phyloP scores from a whole-genome alignment of 371 early-diverging fungal genomes.

The Blakeslea trispora region DNA sequence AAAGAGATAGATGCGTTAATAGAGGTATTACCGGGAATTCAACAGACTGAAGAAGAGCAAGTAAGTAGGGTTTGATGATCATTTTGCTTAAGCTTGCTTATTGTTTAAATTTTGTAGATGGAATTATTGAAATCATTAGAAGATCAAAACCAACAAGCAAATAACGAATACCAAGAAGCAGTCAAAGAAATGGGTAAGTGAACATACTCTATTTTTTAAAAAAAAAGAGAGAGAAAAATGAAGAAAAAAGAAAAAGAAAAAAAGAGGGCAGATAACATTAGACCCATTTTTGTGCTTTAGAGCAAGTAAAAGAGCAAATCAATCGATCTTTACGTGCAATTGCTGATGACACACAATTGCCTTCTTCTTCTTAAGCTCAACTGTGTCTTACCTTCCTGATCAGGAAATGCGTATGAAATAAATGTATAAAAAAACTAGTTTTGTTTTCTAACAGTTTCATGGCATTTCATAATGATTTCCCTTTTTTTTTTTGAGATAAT shows the following conservation, averaged over 20 bases:
- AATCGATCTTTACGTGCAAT: conserved; percentile 40
- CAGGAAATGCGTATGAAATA: too few species aligned
- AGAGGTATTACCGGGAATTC: conserved; percentile 68
- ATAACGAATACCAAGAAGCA: conserved; percentile 52
- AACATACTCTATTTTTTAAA: too few species aligned
- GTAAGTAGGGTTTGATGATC: conserved; percentile 23
- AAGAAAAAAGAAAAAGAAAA: too few species aligned
- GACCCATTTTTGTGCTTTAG: conserved; percentile 13
- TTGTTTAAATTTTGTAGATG: conserved; percentile 16
- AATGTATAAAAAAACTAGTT: too few species aligned
- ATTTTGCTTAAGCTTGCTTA: too few species aligned
- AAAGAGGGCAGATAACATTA: too few species aligned
- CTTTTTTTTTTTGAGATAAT: too few species aligned
- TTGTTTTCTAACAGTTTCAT: too few species aligned
- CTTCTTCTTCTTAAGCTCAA: too few species aligned
- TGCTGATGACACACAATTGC: conserved; percentile 38
- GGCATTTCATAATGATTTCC: too few species aligned
- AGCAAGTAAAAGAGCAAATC: conserved; percentile 35
- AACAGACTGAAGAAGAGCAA: conserved; percentile 67
- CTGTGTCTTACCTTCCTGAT: too few species aligned
- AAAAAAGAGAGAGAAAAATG: too few species aligned
- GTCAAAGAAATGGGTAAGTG: conserved; percentile 51
- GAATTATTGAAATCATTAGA: conserved; percentile 31
- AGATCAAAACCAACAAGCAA: conserved; percentile 48
- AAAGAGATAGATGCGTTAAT: conserved; percentile 73